phyloP scores from a whole-genome alignment of 2,329 filamentous ascomycete species.

The Esteya vermicola region DNA sequence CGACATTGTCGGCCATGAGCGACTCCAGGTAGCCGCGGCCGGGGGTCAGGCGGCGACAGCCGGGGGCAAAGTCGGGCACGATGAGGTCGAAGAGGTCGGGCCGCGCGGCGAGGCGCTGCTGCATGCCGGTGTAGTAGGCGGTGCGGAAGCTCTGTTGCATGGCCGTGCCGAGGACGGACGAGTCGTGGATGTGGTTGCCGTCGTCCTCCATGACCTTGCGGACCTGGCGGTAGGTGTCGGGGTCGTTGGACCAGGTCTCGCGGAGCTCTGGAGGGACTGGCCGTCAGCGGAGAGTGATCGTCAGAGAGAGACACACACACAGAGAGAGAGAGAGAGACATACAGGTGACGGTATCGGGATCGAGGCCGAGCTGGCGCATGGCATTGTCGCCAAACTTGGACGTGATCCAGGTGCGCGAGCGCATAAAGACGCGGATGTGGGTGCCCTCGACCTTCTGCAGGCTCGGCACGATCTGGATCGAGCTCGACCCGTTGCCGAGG shows the following conservation, averaged over 20 bases:
- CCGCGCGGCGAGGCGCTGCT: conserved; percentile 22
- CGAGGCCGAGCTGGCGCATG: conserved; percentile 27
- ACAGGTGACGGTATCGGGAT: conserved; percentile 24
- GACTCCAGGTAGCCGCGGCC: conserved; percentile 32
- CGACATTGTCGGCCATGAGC: conserved; percentile 24
- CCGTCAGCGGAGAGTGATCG: neutral
- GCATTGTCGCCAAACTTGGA: conserved; percentile 29
- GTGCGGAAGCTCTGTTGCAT: conserved; percentile 18
- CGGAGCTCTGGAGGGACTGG: conserved; percentile 24
- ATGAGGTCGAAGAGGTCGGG: conserved; percentile 28
- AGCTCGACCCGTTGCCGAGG: conserved; percentile 37
- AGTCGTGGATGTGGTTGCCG: conserved; percentile 27
- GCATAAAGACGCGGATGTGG: conserved; percentile 29
- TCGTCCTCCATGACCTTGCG: conserved; percentile 29
- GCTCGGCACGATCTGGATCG: conserved; percentile 35
- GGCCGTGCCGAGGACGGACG: conserved; percentile 21
- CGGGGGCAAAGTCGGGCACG: conserved; percentile 26
- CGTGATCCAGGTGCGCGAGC: conserved; percentile 35
- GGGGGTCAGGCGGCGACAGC: conserved; percentile 30
- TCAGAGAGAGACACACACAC: neutral
- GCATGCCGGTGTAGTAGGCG: conserved; percentile 24
- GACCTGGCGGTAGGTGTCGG: conserved; percentile 22
- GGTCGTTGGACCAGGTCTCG: conserved; percentile 21
- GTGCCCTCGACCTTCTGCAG: conserved; percentile 29
- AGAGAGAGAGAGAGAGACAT: conserved; percentile 10